A percentile compares a stretch with the other conserved stretches of the same genome.
phyloP scores from a whole-genome alignment of 1,284 basidiomycete species.

The Phellopilus nigrolimitatus region DNA sequence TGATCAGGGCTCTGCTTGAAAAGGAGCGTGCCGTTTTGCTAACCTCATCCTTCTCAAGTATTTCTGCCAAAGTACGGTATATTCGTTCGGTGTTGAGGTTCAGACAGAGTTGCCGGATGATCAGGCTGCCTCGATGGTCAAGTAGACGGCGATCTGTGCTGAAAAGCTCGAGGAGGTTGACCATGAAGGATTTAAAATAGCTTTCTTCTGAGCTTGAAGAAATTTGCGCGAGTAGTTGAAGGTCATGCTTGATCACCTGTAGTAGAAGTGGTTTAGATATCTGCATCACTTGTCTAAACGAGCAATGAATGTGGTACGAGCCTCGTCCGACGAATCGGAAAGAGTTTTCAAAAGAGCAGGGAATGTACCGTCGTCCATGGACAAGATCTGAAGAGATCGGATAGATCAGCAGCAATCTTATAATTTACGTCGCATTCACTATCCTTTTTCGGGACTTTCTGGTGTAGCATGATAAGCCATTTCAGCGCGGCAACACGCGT shows the following conservation, averaged over 20 bases:
- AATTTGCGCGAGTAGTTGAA: conserved; percentile 95
- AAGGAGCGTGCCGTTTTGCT: conserved; percentile 25
- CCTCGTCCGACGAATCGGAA: conserved; percentile 96
- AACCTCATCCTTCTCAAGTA: conserved; percentile 96
- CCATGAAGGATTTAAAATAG: conserved; percentile 96
- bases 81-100: conserved; percentile 95
- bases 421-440: conserved; percentile 19
- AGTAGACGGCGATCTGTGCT: conserved; percentile 90
- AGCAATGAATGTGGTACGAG: conserved; percentile 28
- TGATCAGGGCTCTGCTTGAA: background rate
- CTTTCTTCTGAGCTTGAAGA: conserved; percentile 90
- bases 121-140: conserved; percentile 91
- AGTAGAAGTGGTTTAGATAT: conserved; percentile 1
- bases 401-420: background rate
- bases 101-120: conserved; percentile 92
- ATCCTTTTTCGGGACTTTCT: conserved; percentile 93
- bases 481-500: conserved; percentile 93
- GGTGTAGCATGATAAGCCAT: conserved; percentile 98
- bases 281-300: background rate
- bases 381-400: conserved; percentile 62
- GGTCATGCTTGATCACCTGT: conserved; percentile 91
- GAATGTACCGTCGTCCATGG: conserved; percentile 96
- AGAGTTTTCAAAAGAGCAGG: conserved; percentile 93
- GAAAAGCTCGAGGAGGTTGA: conserved; percentile 90
- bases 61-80: conserved; percentile 94